A percentile compares a stretch with the other conserved stretches of the same genome.
These are phyloP conservation scores for Diaporthe capsici DNA, from an alignment of 2,329 filamentous ascomycete species.

Conservation along the genomic window DNA sequence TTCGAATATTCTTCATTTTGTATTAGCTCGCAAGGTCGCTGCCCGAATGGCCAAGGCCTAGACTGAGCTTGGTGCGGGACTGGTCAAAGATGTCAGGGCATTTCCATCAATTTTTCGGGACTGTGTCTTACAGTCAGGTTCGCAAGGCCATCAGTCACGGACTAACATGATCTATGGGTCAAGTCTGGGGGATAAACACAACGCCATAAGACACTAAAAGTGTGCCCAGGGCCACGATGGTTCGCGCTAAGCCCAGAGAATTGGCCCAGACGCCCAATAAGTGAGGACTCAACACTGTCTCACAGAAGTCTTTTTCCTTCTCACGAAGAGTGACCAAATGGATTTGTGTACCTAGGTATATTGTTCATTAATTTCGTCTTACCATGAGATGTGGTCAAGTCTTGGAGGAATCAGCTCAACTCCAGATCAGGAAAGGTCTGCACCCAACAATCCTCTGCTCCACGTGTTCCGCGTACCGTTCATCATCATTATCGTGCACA, in stretches of 20 bases:
- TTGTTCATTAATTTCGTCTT: not conserved
- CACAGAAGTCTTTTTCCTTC: not conserved
- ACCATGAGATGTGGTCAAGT: not conserved
- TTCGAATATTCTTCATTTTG: too few relatives aligned
- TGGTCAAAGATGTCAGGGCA: too few relatives aligned
- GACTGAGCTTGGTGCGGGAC: not conserved
- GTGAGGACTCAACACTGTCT: too few relatives aligned
- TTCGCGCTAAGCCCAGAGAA: not conserved
- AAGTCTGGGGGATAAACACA: not conserved
- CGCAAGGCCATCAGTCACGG: not conserved
- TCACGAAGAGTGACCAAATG: not conserved
- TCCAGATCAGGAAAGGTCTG: too few relatives aligned
- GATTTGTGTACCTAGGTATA: too few relatives aligned
- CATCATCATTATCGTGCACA: not conserved
- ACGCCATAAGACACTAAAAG: not conserved
- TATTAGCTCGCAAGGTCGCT: not conserved
- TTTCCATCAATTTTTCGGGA: not conserved
- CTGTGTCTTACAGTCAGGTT: not conserved
- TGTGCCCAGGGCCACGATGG: not conserved
- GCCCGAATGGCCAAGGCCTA: not conserved
- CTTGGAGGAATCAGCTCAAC: not conserved
- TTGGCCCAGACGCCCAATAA: too few relatives aligned
- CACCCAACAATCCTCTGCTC: not conserved
- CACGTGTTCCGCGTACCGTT: not conserved
- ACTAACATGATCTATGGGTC: not conserved